These are phyloP conservation scores for Extremus antarcticus DNA, from an alignment of 495 filamentous ascomycete species.

Conservation along the genomic window DNA sequence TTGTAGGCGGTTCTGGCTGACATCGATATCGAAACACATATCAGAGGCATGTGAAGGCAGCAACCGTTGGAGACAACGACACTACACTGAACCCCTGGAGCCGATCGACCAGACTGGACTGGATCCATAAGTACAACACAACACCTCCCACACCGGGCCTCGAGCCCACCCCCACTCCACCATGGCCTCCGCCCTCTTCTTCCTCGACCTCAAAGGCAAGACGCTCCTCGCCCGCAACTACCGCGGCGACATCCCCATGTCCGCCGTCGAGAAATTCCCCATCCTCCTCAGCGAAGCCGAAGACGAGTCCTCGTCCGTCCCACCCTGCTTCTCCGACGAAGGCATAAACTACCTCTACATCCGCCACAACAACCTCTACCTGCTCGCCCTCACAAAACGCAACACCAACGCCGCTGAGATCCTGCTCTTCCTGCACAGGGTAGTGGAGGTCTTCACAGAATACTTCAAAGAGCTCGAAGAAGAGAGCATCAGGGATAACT, in stretches of 20 bases:
- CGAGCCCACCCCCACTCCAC: conserved; percentile 5
- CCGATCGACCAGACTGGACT: too few species aligned
- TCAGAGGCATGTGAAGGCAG: too few species aligned
- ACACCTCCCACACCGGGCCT: conserved; percentile 4
- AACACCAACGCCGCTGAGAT: conserved; percentile 99
- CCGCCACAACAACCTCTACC: conserved; percentile 97
- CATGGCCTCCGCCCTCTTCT: conserved; percentile 98
- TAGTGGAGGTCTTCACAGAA: conserved; percentile 98
- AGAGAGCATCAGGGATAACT: conserved; percentile 98
- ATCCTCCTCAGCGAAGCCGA: conserved; percentile 95
- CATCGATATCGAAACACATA: too few species aligned
- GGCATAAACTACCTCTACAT: conserved; percentile 99
- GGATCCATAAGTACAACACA: too few species aligned
- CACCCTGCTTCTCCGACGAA: conserved; percentile 96
- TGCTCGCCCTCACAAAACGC: conserved; percentile 94
- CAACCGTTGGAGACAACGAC: too few species aligned
- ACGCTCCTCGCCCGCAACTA: conserved; percentile 98
- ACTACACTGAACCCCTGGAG: too few species aligned
- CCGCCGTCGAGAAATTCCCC: conserved; percentile 96
- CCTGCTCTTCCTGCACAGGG: conserved; percentile 91
- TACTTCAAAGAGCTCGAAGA: conserved; percentile 99
- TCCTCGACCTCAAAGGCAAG: conserved; percentile 99
- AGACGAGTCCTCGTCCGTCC: conserved; percentile 96
- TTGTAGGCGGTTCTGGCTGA: background rate
- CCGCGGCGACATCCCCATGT: conserved; percentile 98